Base-by-base conservation (phyloP, 176 grass and related monocot genomes). In the Elaeis guineensis region DNA sequence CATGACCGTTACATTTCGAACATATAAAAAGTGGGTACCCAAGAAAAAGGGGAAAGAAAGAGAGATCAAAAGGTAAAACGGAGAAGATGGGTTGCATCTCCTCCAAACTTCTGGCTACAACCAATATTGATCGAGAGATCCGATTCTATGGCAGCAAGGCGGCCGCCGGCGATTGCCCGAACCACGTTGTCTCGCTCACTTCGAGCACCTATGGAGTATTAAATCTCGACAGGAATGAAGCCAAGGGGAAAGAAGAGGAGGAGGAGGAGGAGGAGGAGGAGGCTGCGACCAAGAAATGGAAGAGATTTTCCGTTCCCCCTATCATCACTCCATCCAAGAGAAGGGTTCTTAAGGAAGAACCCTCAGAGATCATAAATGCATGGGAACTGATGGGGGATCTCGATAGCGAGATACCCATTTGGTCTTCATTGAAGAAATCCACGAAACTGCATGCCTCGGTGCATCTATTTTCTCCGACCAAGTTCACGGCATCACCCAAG, bases 301-400 rank as follows among this genome's bases (percentile, higher is more conserved):
- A 80, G 75, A 82, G 70, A 19, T 25, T 25, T 6, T 24, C 76
- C 30, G 69, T 79, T 11, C 66, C 82, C 1, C 70, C 89, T 29
- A 25, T 75, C 5, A 49, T 95, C 20, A 79, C 90, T 16, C 69
- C 25, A 17, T 64, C 56, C 49, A 85, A 80, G 67, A 89, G 75
- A 35, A 58, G 49, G 30, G 24, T 63, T 66, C 52, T 58, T 25
- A 65, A 62, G 61, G 85, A 89, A 15, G 19, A 74, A n/a, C 70
- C 65, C 2, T 52, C 83, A 15, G 93, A 98, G 76, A 84, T 98
- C 62, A 92, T 98, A 70, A 87, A 98, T 55, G 70, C 84, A 23
- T 87, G 87, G 81, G 84, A 98, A 77, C 80, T 98, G 39, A 98
- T 98, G 87, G 82, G 75, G 21, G 93, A 84, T 28, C 85, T 92